These are phyloP conservation scores for Hypholoma fasciculare DNA, from an alignment of 768 basidiomycete species.

Conservation along the genomic window DNA sequence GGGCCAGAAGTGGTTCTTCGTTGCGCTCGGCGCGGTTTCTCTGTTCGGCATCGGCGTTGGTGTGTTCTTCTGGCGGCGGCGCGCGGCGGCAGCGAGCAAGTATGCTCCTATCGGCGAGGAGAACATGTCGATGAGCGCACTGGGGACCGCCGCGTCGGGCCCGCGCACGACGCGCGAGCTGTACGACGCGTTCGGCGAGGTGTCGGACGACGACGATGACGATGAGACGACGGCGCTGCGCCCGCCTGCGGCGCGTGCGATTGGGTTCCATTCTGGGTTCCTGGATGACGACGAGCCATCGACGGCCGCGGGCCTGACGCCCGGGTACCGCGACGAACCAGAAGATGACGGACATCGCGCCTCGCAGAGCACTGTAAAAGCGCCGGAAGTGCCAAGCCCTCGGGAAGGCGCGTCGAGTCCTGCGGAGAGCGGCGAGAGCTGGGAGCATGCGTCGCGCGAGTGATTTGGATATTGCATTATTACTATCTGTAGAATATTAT, in stretches of 20 bases:
- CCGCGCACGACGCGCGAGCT: slow-evolving; percentile 78
- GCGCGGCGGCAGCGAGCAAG: slow-evolving; percentile 37
- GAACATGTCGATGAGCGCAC: slow-evolving; percentile 71
- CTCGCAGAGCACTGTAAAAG: slow-evolving; percentile 5
- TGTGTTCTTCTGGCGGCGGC: slow-evolving; percentile 81
- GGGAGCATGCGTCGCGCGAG: slow-evolving; percentile 63
- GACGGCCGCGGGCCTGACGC: slow-evolving; percentile 30
- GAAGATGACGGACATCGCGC: slow-evolving; percentile 22
- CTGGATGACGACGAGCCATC: slow-evolving; percentile 73
- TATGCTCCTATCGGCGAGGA: slow-evolving; percentile 64
- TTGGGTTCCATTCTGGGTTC: slow-evolving; percentile 78
- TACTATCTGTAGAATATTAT: slow-evolving; percentile 9
- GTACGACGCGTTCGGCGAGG: slow-evolving; percentile 95
- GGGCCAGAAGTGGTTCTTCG: slow-evolving; percentile 88
- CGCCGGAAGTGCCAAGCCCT: slow-evolving; percentile 6
- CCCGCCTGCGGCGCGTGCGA: slow-evolving; percentile 31
- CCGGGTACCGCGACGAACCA: slow-evolving; percentile 60
- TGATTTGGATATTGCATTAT: slow-evolving; percentile 7
- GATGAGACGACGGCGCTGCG: slow-evolving; percentile 72
- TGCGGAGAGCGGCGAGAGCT: slow-evolving; percentile 64
- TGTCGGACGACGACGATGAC: slow-evolving; percentile 76
- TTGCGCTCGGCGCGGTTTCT: slow-evolving; percentile 75
- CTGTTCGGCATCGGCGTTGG: slow-evolving; percentile 71
- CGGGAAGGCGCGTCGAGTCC: slow-evolving; percentile 30
- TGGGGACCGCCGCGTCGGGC: slow-evolving; percentile 43